A percentile compares a stretch with the other conserved stretches of the same genome.
phyloP scores from a whole-genome alignment of 805 yeast genomes.

The Saccharomycopsis capsularis region DNA sequence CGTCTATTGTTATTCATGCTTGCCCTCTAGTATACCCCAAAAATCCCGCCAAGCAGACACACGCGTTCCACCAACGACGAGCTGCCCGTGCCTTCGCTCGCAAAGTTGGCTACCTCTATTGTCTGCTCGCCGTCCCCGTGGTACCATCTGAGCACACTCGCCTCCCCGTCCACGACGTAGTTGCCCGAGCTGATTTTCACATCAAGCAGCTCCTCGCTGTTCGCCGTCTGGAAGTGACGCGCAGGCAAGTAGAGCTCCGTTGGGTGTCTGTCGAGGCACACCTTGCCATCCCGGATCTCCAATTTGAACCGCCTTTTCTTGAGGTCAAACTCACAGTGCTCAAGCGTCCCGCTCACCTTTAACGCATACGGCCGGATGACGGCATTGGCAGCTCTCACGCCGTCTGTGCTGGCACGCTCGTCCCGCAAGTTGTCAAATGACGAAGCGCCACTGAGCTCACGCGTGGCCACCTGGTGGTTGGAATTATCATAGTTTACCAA shows the following conservation, averaged over 20 bases:
- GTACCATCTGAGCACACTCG: conserved; percentile 64
- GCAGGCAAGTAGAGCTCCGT: conserved; percentile 65
- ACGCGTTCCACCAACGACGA: not conserved
- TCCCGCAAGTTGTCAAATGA: not conserved
- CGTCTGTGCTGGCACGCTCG: conserved; percentile 33
- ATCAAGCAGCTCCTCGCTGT: conserved; percentile 28
- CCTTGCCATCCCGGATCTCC: not conserved
- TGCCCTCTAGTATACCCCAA: too few species aligned
- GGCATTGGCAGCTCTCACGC: conserved; percentile 70
- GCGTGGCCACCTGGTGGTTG: not conserved
- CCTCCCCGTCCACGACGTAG: conserved; percentile 35
- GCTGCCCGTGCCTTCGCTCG: not conserved
- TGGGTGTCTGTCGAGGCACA: conserved; percentile 28
- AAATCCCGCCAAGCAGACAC: not conserved
- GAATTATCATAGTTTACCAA: not conserved
- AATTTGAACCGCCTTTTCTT: conserved; percentile 34
- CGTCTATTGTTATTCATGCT: too few species aligned
- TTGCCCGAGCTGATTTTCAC: conserved; percentile 50
- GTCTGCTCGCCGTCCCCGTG: conserved; percentile 43
- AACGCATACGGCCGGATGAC: conserved; percentile 72
- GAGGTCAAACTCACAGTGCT: conserved; percentile 51
- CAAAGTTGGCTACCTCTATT: conserved; percentile 24
- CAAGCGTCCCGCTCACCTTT: conserved; percentile 53
- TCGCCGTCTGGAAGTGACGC: conserved; percentile 56
- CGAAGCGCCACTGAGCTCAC: not conserved